These are phyloP conservation scores for Paraconiothyrium sp. DNA, from an alignment of 2,329 filamentous ascomycete species.

Conservation along the genomic window DNA sequence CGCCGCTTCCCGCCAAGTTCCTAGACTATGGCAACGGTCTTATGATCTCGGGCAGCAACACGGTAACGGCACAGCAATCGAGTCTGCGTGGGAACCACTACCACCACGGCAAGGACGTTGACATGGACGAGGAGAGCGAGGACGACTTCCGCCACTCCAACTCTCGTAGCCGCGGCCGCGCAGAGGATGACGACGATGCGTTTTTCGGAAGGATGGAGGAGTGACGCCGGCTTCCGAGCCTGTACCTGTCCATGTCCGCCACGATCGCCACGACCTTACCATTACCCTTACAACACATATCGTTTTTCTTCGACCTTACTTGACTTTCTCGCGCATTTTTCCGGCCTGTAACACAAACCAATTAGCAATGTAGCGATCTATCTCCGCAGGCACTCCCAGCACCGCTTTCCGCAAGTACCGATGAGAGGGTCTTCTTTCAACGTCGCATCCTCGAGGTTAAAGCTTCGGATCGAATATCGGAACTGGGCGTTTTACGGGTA, in stretches of 20 bases:
- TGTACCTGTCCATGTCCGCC: conserved; percentile 18
- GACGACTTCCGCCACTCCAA: conserved; percentile 66
- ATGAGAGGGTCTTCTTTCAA: conserved; percentile 51
- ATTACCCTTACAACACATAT: conserved; percentile 5
- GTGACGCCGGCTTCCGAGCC: conserved; percentile 25
- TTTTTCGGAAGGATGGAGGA: conserved; percentile 98
- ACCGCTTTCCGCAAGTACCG: conserved; percentile 49
- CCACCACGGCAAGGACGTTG: conserved; percentile 55
- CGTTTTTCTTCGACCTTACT: neutral
- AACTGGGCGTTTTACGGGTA: conserved; percentile 14
- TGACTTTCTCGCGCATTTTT: conserved; percentile 22
- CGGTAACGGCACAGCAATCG: conserved; percentile 65
- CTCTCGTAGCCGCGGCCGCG: conserved; percentile 63
- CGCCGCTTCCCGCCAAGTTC: conserved; percentile 83
- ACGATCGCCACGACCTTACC: conserved; percentile 16
- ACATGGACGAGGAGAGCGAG: conserved; percentile 69
- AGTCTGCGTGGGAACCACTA: conserved; percentile 71
- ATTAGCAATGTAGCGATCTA: conserved; percentile 49
- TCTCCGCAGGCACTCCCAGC: conserved; percentile 47
- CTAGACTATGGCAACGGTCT: conserved; percentile 66
- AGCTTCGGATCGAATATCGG: conserved; percentile 36
- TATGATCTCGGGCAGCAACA: conserved; percentile 67
- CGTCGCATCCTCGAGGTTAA: conserved; percentile 51
- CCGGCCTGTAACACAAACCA: conserved; percentile 48
- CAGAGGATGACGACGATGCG: conserved; percentile 92